Base-by-base conservation (phyloP, 1,139 yeast genomes). In the Magnusiomyces suaveolens region DNA sequence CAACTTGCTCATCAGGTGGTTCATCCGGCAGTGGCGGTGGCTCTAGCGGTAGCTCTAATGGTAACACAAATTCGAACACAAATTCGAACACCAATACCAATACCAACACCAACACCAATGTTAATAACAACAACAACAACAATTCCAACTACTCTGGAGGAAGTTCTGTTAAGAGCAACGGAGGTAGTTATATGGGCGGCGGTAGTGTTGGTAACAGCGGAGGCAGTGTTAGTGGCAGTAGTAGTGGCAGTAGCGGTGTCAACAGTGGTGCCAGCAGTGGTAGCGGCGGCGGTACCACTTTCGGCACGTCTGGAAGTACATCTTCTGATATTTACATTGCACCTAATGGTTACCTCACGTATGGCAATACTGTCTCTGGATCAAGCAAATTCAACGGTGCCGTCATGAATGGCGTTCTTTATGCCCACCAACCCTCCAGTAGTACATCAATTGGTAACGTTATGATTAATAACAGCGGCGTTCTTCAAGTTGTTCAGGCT, bases 201-300 rank as follows among this genome's bases (percentile, higher is more conserved):
- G 4, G n/a, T 16, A 43, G 55, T 46, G 23, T 51, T 25, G 53
- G 56, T 3, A 56, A 61, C 18, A 54, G 59, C 21, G 52, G 59
- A 10, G 53, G 61, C n/a, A 48, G 51, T 36, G 44, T 56, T 21
- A 48, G 55, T 29, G 54, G 55, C 24, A 51, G 59, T 16, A 43
- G 56, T 6, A 52, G 56, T 26, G 54, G 57, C 14, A 41, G 53
- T 36, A 24, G 55, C 38, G 25, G 51, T 41, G 21, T 51, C 43
- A 20, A 50, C 43, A 41, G 54, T 29, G 47, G 53, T 36, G 32
- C 53, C 10, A 41, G 56, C 26, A 48, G 48, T 43, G 38, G 46
- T 16, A 23, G 52, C 23, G 48, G 53, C 2, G 43, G 54, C 36
- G 41, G 41, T 36, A 10, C 41, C 41, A 36, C 41, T 36, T 6